A percentile compares a stretch with the other conserved stretches of the same genome.
phyloP scores from a whole-genome alignment of 345 rosid species.

The Excoecaria agallocha region DNA sequence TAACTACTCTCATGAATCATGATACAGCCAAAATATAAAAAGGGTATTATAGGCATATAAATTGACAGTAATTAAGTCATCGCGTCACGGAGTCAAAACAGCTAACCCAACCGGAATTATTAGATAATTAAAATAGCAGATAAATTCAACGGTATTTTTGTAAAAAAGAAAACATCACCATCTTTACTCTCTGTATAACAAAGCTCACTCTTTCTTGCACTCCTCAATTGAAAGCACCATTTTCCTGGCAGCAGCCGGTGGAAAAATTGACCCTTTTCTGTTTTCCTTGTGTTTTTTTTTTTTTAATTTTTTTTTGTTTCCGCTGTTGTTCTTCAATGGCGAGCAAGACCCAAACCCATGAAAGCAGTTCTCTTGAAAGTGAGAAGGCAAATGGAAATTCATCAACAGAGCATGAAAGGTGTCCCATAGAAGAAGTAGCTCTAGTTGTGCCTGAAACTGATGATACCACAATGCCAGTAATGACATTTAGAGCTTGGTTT shows the following conservation, averaged over 20 bases:
- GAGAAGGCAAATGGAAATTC: constrained; percentile 30
- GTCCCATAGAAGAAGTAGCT: constrained; percentile 87
- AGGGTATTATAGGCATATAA: background rate
- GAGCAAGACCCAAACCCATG: constrained; percentile 6
- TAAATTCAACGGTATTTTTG: background rate
- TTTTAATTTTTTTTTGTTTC: background rate
- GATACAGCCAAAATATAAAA: background rate
- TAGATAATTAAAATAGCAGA: too few relatives aligned
- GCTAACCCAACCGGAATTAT: too few relatives aligned
- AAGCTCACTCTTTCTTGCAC: background rate
- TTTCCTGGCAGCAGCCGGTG: background rate
- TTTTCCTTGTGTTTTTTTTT: too few relatives aligned
- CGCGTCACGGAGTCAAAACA: background rate
- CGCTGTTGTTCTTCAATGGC: constrained; percentile 26
- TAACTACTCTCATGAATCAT: background rate
- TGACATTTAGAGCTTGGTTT: constrained; percentile 96
- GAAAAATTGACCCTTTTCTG: background rate
- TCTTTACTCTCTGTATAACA: background rate
- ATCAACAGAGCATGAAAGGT: constrained; percentile 37
- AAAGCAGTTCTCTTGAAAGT: constrained; percentile 20
- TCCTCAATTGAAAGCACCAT: background rate
- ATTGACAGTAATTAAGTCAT: background rate
- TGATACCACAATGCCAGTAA: constrained; percentile 77
- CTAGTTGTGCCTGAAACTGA: constrained; percentile 95
- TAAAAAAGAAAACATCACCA: background rate